These are phyloP conservation scores for grape (Vitis vinifera) DNA, from an alignment of 164 flowering plant genomes.

Conservation along the genomic window ASM3070453v1 NC_081814.1:7012001-7012500, in stretches of 20 bases:
- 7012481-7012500: too few relatives aligned
- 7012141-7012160: conserved; percentile 96
- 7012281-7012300: too few relatives aligned
- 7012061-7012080: conserved; percentile 93
- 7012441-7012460: too few relatives aligned
- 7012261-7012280: too few relatives aligned
- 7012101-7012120: conserved; percentile 76
- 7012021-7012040: conserved; percentile 83
- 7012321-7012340: too few relatives aligned
- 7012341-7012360: too few relatives aligned
- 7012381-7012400: too few relatives aligned
- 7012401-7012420: too few relatives aligned
- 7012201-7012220: neutral
- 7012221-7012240: neutral
- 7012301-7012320: too few relatives aligned
- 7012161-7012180: conserved; percentile 87
- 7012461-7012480: too few relatives aligned
- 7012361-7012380: too few relatives aligned
- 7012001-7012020: conserved; percentile 6
- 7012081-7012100: conserved; percentile 89
- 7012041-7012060: conserved; percentile 94
- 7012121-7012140: conserved; percentile 79
- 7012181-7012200: conserved; percentile 35
- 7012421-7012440: too few relatives aligned
- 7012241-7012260: neutral